A percentile compares a stretch with the other conserved stretches of the same genome.
phyloP scores from a whole-genome alignment of 352 stramenopile genomes.

The Pythium vanterpoolii region DNA sequence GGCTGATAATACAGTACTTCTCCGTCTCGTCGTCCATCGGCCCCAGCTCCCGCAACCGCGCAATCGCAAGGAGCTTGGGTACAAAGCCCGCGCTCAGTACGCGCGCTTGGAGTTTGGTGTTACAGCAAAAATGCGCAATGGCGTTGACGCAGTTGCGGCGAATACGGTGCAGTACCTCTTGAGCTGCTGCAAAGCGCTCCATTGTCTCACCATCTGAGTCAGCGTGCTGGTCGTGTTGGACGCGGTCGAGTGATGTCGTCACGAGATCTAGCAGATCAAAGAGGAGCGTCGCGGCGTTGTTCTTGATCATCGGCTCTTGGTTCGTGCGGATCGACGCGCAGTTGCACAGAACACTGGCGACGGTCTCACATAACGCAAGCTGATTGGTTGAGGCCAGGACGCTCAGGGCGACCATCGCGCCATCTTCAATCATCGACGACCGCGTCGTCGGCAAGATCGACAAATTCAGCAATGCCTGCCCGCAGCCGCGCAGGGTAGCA shows the following conservation, averaged over 20 bases:
- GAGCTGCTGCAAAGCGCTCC: background rate
- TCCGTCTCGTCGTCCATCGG: conserved; percentile 54
- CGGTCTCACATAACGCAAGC: conserved; percentile 24
- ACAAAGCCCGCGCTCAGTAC: conserved; percentile 57
- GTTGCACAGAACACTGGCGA: conserved; percentile 37
- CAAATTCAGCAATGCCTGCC: conserved; percentile 68
- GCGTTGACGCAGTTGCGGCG: conserved; percentile 54
- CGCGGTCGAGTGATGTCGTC: conserved; percentile 10
- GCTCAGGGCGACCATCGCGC: conserved; percentile 50
- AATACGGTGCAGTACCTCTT: conserved; percentile 13
- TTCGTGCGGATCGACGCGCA: conserved; percentile 36
- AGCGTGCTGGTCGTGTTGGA: conserved; percentile 9
- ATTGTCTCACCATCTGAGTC: conserved; percentile 8
- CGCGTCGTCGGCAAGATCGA: conserved; percentile 78
- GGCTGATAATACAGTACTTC: conserved; percentile 53
- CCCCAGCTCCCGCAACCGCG: background rate
- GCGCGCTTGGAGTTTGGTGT: conserved; percentile 57
- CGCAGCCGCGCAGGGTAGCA: conserved; percentile 27
- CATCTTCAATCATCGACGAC: conserved; percentile 69
- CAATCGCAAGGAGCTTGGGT: conserved; percentile 46
- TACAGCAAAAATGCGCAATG: conserved; percentile 73
- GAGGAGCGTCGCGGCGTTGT: conserved; percentile 26
- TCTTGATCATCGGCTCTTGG: conserved; percentile 41
- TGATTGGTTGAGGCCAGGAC: conserved; percentile 35
- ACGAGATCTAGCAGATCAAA: conserved; percentile 27